phyloP scores from a whole-genome alignment of 2,329 filamentous ascomycete genomes.

The Kalmusia sp. region DNA sequence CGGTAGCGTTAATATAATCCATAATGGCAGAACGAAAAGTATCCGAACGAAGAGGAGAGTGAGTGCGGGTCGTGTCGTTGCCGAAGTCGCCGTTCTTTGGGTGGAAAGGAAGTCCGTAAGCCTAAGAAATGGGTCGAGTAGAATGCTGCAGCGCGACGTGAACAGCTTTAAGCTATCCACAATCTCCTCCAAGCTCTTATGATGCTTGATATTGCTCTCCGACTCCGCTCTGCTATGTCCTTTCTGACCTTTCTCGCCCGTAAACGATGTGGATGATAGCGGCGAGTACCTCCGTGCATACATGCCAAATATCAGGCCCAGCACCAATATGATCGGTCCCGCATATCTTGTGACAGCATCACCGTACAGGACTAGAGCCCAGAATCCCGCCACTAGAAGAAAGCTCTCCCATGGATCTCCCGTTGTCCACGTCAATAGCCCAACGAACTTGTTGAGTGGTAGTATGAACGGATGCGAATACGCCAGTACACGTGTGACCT shows the following conservation, averaged over 20 bases:
- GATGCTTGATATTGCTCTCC: conserved; percentile 74
- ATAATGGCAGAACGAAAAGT: conserved; percentile 84
- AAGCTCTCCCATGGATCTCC: conserved; percentile 98
- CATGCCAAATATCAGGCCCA: conserved; percentile 86
- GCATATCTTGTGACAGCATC: conserved; percentile 81
- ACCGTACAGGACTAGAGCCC: conserved; percentile 85
- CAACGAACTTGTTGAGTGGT: conserved; percentile 83
- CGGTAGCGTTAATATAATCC: conserved; percentile 82
- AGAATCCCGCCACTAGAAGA: conserved; percentile 82
- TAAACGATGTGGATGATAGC: conserved; percentile 83
- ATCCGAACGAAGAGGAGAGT: conserved; percentile 90
- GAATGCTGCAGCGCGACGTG: conserved; percentile 87
- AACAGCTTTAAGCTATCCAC: conserved; percentile 91
- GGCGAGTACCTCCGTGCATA: conserved; percentile 90
- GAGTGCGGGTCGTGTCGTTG: conserved; percentile 87
- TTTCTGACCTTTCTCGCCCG: conserved; percentile 65
- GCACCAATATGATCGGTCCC: conserved; percentile 82
- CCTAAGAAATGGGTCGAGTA: conserved; percentile 86
- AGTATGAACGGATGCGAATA: conserved; percentile 96
- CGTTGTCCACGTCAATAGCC: conserved; percentile 91
- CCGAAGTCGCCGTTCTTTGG: conserved; percentile 86
- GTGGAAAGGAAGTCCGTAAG: conserved; percentile 94
- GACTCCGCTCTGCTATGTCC: conserved; percentile 58
- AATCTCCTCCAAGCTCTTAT: conserved; percentile 97
- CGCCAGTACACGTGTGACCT: conserved; percentile 90